Evolutionary conservation across 306 rosid species (phyloP).

Genomic region (Albizia julibrissin): DNA sequence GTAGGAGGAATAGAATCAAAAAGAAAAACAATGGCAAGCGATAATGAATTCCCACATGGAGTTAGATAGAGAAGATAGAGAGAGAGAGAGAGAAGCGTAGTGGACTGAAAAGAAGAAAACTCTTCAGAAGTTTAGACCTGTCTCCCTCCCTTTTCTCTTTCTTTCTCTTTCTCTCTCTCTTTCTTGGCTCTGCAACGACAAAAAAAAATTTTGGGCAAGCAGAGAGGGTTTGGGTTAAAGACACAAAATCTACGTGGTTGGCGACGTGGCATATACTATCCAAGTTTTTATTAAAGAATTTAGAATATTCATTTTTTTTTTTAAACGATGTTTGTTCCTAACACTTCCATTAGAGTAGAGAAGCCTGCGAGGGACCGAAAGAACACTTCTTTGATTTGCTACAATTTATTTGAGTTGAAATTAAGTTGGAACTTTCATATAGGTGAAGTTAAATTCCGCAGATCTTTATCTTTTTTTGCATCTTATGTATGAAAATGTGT

Average conservation of each 20-base stretch:
- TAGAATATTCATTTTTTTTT: background rate
- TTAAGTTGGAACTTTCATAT: no score
- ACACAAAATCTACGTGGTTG: background rate
- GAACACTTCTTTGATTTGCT: no score
- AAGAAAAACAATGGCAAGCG: constrained; percentile 1
- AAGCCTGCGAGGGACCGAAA: background rate
- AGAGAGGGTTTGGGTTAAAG: background rate
- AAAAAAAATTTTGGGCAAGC: constrained; percentile 11
- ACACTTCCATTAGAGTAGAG: background rate
- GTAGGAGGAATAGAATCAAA: background rate
- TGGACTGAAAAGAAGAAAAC: constrained; percentile 49
- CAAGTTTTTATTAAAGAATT: background rate
- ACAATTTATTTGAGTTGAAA: no score
- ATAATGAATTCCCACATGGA: background rate
- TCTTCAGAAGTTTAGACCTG: constrained; percentile 28
- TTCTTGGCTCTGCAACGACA: constrained; percentile 26
- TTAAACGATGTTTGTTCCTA: background rate
- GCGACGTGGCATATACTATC: background rate
- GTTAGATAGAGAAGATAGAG: background rate
- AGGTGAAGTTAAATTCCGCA: no score
- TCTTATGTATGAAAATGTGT: no score
- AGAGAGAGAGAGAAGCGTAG: constrained; percentile 35
- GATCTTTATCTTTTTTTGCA: no score
- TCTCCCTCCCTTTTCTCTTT: constrained; percentile 31
- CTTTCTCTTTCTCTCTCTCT: no score